Evolutionary conservation across 2,329 filamentous ascomycete species (phyloP).

Genomic region (Ascochyta pisi): DNA sequence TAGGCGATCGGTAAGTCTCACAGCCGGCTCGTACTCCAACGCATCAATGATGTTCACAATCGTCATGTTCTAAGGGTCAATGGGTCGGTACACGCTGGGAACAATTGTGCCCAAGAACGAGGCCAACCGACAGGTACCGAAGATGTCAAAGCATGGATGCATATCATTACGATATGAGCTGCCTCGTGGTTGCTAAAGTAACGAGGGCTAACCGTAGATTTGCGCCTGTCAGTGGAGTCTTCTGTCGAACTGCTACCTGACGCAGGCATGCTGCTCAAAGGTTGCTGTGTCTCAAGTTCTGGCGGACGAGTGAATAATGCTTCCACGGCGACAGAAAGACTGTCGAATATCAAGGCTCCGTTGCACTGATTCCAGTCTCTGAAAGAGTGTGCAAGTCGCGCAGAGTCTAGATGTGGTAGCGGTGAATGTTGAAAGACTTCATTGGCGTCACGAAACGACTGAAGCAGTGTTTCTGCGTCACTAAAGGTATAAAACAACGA

Average conservation of each 20-base stretch:
- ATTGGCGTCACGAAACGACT: conserved; percentile 43
- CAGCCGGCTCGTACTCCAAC: conserved; percentile 59
- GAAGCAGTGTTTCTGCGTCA: conserved; percentile 40
- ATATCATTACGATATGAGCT: conserved; percentile 51
- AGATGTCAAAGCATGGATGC: conserved; percentile 50
- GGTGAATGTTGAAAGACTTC: conserved; percentile 36
- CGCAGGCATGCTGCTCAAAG: conserved; percentile 26
- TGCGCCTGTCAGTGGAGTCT: not conserved
- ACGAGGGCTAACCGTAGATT: conserved; percentile 1
- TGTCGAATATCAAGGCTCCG: conserved; percentile 47
- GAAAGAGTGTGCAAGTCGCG: conserved; percentile 40
- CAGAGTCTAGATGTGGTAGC: conserved; percentile 45
- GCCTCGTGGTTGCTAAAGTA: conserved; percentile 47
- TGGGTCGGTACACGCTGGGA: conserved; percentile 33
- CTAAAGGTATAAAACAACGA: conserved; percentile 46
- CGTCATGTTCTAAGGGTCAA: conserved; percentile 44
- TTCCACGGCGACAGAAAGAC: conserved; percentile 41
- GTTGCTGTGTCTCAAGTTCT: conserved; percentile 37
- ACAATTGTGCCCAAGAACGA: conserved; percentile 40
- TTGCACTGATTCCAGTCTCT: conserved; percentile 43
- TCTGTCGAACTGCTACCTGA: conserved; percentile 19
- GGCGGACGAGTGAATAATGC: conserved; percentile 47
- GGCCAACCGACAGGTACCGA: conserved; percentile 40
- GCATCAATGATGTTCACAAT: conserved; percentile 49
- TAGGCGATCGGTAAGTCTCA: conserved; percentile 58